phyloP scores from a whole-genome alignment of 139 green algal species.

The Coelastrella sp. region DNA sequence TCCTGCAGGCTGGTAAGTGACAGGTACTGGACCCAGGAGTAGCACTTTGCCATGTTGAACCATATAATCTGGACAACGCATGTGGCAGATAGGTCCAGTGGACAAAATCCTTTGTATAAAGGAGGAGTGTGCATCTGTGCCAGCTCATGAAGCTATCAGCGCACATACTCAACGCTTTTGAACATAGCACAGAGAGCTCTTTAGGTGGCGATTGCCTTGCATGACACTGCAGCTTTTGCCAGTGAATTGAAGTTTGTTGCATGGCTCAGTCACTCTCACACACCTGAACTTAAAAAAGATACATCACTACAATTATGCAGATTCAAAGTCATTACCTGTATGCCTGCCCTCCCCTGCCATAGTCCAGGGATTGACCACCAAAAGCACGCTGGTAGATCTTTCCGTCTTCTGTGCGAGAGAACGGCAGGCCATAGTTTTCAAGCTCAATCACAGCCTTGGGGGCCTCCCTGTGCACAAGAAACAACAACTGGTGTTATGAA shows the following conservation, averaged over 20 bases:
- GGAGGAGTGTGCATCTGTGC: too few relatives aligned
- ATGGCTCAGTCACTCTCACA: too few relatives aligned
- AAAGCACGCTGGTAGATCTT: constrained; percentile 99
- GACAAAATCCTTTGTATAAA: too few relatives aligned
- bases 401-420: constrained; percentile 97
- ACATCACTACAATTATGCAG: background rate
- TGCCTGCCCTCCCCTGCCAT: constrained; percentile 81
- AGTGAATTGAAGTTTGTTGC: background rate
- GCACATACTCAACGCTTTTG: too few relatives aligned
- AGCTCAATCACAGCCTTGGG: constrained; percentile 97
- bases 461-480: constrained; percentile 82
- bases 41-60: too few relatives aligned
- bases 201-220: too few relatives aligned
- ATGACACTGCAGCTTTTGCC: background rate
- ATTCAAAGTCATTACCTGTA: background rate
- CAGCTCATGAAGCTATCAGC: too few relatives aligned
- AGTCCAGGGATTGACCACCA: constrained; percentile 96
- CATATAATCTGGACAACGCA: too few relatives aligned
- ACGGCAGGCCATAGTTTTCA: constrained; percentile 99
- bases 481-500: background rate
- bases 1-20: too few relatives aligned
- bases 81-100: too few relatives aligned
- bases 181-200: background rate
- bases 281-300: too few relatives aligned
- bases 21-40: too few relatives aligned